A percentile compares a stretch with the other conserved stretches of the same genome.
Conservation (phyloP, 176 grass and related monocot genomes). For the Cenchrus purpureus region DNA sequence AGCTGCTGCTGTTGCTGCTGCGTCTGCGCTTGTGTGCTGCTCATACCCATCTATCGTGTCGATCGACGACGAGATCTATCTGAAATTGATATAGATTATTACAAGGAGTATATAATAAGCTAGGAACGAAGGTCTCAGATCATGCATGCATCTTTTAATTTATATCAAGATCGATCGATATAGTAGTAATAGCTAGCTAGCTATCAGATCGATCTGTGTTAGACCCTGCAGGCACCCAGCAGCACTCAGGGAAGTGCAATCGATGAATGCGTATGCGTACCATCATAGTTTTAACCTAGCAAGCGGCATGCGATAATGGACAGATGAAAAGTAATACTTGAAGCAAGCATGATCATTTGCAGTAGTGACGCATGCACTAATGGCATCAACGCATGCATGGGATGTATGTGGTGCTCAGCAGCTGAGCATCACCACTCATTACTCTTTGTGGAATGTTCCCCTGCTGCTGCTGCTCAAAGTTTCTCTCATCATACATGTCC, state of each 20-base stretch:
- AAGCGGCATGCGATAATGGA: conserved; percentile 48
- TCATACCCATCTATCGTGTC: conserved; percentile 17
- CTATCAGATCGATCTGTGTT: background rate
- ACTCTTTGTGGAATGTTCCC: conserved; percentile 56
- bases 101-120: background rate
- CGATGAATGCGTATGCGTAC: background rate
- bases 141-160: background rate
- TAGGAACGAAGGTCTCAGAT: background rate
- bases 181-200: background rate
- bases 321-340: conserved; percentile 38
- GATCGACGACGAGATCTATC: background rate
- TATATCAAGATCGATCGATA: background rate
- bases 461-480: conserved; percentile 36
- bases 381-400: conserved; percentile 22
- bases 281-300: conserved; percentile 12
- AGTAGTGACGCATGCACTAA: conserved; percentile 58
- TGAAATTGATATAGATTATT: background rate
- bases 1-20: conserved; percentile 48
- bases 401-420: conserved; percentile 13
- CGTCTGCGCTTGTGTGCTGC: conserved; percentile 47
- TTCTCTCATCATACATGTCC: conserved; percentile 50
- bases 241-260: background rate
- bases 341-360: conserved; percentile 53
- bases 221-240: no score
- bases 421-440: conserved; percentile 49